These are phyloP conservation scores for Crithidia bombi DNA, from an alignment of 208 protist species.

Conservation along the genomic window DNA sequence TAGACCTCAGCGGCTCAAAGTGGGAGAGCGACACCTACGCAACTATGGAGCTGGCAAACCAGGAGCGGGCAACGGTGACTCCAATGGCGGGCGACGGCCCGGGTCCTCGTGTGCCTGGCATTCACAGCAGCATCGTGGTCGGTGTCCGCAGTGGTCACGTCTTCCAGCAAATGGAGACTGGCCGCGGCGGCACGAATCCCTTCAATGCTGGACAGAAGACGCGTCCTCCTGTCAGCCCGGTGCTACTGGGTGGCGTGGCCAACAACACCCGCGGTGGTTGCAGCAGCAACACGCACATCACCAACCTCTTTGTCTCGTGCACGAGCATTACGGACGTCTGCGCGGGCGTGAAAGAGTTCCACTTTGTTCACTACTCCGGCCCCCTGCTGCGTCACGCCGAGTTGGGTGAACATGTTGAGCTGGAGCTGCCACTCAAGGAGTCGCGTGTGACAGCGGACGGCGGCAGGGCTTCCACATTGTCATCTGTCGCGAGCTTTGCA, in stretches of 20 bases:
- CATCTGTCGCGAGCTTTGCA: constrained; percentile 22
- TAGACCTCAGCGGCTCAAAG: constrained; percentile 52
- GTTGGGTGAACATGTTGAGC: constrained; percentile 71
- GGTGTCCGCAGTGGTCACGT: constrained; percentile 65
- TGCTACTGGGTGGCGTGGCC: neutral
- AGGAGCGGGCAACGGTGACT: constrained; percentile 42
- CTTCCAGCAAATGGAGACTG: constrained; percentile 35
- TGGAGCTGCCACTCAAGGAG: constrained; percentile 60
- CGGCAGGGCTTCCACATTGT: neutral
- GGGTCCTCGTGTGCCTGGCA: constrained; percentile 15
- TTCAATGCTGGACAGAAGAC: constrained; percentile 13
- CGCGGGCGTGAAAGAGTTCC: constrained; percentile 56
- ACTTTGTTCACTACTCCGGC: constrained; percentile 41
- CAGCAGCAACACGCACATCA: neutral
- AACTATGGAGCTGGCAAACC: constrained; percentile 74
- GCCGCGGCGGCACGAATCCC: constrained; percentile 21
- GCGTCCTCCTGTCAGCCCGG: constrained; percentile 15
- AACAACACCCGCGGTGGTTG: neutral
- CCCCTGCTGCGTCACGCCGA: constrained; percentile 36
- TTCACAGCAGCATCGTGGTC: constrained; percentile 50
- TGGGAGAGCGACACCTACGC: constrained; percentile 84
- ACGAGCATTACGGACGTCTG: constrained; percentile 44
- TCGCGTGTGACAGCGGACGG: neutral
- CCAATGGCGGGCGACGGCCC: constrained; percentile 35
- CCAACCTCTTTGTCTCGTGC: constrained; percentile 41